Percentiles rank a stretch among this genome's conserved stretches.
These are phyloP conservation scores for Austropuccinia psidii DNA, from an alignment of 1,284 basidiomycete genomes.

Conservation along the genomic window DNA sequence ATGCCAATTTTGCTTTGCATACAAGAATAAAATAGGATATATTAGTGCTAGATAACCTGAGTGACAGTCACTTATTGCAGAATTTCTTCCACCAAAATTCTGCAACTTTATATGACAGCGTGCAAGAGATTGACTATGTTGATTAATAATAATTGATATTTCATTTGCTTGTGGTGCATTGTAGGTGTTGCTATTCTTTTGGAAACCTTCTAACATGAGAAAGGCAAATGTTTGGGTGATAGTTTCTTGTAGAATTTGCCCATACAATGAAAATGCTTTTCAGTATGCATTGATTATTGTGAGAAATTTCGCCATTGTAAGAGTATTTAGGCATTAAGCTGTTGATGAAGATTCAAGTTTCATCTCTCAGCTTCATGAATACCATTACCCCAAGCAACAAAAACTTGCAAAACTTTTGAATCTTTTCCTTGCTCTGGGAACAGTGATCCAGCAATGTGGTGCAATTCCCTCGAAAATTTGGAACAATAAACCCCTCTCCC, in stretches of 20 bases:
- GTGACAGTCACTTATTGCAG: not conserved
- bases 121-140: too few relatives aligned
- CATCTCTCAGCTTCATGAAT: not conserved
- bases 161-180: not conserved
- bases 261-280: not conserved
- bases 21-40: not conserved
- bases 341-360: too few relatives aligned
- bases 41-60: not conserved
- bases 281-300: not conserved
- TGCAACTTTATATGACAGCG: not conserved
- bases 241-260: not conserved
- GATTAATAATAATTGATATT: not conserved
- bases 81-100: not conserved
- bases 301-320: not conserved
- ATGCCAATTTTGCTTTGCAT: not conserved
- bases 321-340: not conserved
- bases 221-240: not conserved
- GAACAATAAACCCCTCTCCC: not conserved
- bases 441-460: not conserved
- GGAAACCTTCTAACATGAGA: not conserved
- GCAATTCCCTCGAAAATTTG: not conserved
- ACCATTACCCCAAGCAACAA: not conserved
- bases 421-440: not conserved
- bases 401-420: not conserved
- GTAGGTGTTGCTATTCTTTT: not conserved